These are phyloP conservation scores for Calonectria pteridis DNA, from an alignment of 2,329 filamentous ascomycete species.

Conservation along the genomic window DNA sequence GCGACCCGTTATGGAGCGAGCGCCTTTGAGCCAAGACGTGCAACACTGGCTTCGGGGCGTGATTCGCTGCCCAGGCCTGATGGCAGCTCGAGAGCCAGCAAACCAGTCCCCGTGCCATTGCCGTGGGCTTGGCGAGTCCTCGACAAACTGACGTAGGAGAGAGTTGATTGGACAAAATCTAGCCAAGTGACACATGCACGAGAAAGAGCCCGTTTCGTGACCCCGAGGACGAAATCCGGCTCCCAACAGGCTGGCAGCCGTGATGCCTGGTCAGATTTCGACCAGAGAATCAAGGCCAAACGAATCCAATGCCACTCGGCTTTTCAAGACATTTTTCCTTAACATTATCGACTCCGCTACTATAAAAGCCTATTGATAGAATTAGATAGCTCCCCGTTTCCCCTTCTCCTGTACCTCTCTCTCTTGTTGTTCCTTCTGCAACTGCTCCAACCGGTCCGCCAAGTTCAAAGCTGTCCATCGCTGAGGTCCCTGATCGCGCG, in stretches of 20 bases:
- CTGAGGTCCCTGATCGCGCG: conserved; percentile 33
- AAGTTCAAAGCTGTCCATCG: conserved; percentile 37
- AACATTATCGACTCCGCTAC: neutral
- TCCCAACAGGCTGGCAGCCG: neutral
- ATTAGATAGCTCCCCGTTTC: neutral
- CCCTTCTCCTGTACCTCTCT: conserved; percentile 12
- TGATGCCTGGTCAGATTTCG: neutral
- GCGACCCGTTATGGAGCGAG: neutral
- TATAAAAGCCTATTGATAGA: neutral
- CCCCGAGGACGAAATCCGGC: neutral
- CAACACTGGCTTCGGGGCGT: neutral
- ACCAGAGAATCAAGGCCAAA: neutral
- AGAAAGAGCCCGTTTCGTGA: conserved; percentile 2
- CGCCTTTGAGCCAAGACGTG: neutral
- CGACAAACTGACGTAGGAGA: neutral
- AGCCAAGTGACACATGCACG: conserved; percentile 7
- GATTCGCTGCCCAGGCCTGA: neutral
- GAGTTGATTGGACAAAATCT: neutral
- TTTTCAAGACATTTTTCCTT: neutral
- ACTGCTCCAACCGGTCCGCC: conserved; percentile 35
- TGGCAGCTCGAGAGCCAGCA: neutral
- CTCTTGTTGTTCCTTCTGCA: conserved; percentile 29
- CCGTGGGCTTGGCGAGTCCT: neutral
- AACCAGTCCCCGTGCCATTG: conserved; percentile 17
- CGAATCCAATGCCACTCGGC: neutral